Base-by-base conservation (phyloP, 192 early-diverging fungal genomes). In the Entrophospora sp. region DNA sequence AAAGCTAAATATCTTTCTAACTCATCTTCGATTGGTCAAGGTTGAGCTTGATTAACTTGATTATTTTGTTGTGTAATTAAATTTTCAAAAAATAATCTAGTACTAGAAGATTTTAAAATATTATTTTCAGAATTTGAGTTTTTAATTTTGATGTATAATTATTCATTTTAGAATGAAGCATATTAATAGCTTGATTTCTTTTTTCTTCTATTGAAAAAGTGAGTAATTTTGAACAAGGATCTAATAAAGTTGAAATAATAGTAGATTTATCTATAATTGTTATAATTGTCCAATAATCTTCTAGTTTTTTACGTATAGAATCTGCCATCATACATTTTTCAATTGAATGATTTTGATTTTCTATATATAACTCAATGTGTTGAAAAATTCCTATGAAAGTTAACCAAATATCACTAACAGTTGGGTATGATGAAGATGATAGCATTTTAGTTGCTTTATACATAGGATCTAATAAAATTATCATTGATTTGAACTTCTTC, bases 381-480 rank as follows among this genome's bases (percentile, higher is more conserved):
- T 36, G 34, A 27, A 36, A 9, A 40, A 40, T 14, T 3, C 5
- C 37, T 22, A 4, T 24, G 25, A 59, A 37, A 22, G 57, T 59
- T 40, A 59, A 40, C 1, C 34, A 6, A 1, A 59, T 24, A 40
- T 59, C 57, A 8, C 34, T n/a, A 22, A 59, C 37, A n/a, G 57
- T 59, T 40, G 57, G 28, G 37, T 59, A 53, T 3, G 49, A 30
- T 12, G 12, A n/a, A 5, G 5, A 27, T 36, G 56, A 58, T 6
- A 58, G 35, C 5, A 58, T 58, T 58, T 58, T 22, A 24, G 30
- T 58, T 58, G 56, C 56, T 14, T 58, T 22, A 58, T n/a, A 36
- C 56, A 58, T 58, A 20, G 56, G 56, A 9, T 58, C 56, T 24
- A 58, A 22, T 58, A 58, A 38, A 25, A 4, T 10, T 9, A 58